Evolutionary conservation across 345 rosid species (phyloP).

Genomic region (Salix dunnii): DNA sequence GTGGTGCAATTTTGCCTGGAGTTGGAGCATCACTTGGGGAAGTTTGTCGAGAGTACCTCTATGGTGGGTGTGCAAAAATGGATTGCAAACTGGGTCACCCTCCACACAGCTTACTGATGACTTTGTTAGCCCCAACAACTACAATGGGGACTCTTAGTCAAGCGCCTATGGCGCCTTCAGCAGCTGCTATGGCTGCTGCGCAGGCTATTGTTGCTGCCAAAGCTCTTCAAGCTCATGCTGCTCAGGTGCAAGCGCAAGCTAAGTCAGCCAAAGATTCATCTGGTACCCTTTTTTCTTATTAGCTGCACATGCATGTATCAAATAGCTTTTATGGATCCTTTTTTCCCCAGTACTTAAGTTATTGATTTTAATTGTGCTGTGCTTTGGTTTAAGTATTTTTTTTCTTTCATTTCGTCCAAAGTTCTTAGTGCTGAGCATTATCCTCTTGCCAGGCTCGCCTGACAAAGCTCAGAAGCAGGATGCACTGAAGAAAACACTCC

Average conservation of each 20-base stretch:
- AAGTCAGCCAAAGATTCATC: conserved; percentile 60
- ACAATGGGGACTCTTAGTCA: conserved; percentile 84
- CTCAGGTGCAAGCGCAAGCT: conserved; percentile 86
- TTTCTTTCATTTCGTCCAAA: not conserved
- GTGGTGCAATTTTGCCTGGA: conserved; percentile 94
- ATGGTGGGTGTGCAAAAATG: conserved; percentile 72
- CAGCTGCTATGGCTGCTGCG: conserved; percentile 99
- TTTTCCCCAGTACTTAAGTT: not conserved
- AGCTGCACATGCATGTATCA: not conserved
- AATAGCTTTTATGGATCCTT: not conserved
- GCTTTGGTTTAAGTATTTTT: not conserved
- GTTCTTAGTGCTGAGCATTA: conserved; percentile 5
- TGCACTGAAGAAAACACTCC: conserved; percentile 70
- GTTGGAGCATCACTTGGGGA: conserved; percentile 96
- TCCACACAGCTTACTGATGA: conserved; percentile 85
- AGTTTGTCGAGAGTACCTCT: conserved; percentile 90
- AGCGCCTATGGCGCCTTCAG: conserved; percentile 99
- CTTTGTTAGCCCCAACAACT: conserved; percentile 93
- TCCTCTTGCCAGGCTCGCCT: conserved; percentile 47
- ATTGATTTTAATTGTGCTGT: not conserved
- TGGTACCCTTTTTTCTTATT: conserved; percentile 38
- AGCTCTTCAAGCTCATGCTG: conserved; percentile 99
- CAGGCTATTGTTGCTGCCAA: conserved; percentile 99
- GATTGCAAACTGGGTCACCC: conserved; percentile 91
- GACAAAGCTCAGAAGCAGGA: conserved; percentile 56